Percentiles rank a stretch among this genome's conserved stretches.
phyloP scores from a whole-genome alignment of 1,139 yeast species.

The Suzukiozyma palmioleophila region DNA sequence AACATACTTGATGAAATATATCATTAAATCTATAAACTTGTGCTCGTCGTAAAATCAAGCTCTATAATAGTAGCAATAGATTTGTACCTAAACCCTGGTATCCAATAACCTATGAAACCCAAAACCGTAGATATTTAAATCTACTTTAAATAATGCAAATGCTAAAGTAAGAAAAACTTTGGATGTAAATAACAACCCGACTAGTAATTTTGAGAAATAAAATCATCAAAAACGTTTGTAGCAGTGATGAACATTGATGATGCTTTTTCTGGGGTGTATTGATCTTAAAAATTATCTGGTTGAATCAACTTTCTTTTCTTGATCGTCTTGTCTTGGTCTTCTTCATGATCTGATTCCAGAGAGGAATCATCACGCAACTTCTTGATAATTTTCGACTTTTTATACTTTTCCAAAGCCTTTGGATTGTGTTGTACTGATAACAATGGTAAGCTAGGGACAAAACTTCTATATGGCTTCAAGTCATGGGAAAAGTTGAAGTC shows the following conservation, averaged over 20 bases:
- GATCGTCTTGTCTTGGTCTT: not conserved
- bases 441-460: constrained; percentile 45
- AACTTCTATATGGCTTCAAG: constrained; percentile 29
- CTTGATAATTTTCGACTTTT: not conserved
- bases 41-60: too few species aligned
- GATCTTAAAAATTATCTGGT: not conserved
- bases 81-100: too few species aligned
- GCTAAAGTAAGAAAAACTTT: not conserved
- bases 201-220: too few species aligned
- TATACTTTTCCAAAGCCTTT: constrained; percentile 7
- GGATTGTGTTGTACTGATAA: constrained; percentile 33
- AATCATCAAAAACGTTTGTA: too few species aligned
- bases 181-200: too few species aligned
- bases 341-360: constrained; percentile 3
- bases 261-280: too few species aligned
- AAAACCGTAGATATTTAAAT: too few species aligned
- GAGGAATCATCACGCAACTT: constrained; percentile 1
- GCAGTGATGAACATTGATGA: too few species aligned
- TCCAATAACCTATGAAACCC: too few species aligned
- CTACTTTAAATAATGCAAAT: not conserved
- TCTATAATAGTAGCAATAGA: too few species aligned
- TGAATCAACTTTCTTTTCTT: constrained; percentile 1
- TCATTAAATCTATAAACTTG: too few species aligned
- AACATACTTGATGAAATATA: too few species aligned
- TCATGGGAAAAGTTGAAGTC: constrained; percentile 33